Base-by-base conservation (phyloP, 2,329 filamentous ascomycete genomes). In the Stemphylium beticola region DNA sequence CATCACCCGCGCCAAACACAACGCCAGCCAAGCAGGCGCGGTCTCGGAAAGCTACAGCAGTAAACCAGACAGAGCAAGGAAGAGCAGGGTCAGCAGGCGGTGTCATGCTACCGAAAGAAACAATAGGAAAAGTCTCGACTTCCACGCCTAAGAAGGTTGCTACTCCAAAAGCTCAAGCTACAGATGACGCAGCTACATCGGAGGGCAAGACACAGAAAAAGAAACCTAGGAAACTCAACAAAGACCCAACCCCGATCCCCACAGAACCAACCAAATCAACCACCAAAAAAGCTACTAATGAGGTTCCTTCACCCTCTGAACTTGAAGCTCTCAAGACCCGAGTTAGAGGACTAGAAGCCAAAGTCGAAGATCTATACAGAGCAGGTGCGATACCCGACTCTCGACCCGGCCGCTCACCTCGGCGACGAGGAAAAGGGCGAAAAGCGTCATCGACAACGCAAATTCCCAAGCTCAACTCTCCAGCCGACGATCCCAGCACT, bases 291-390 rank as follows among this genome's bases (percentile, higher is more conserved):
- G 2, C 32, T 9, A 0, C 49, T 17, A 15, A 55, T 4, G 53
- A 62, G 20, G 42, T 55, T 4, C 56, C 66, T 24, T 61, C 64
- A 3, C 43, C 53, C 17, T 52, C 53, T 29, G 73, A 75, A 37
- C 62, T 75, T 14, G 71, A 74, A 60, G 72, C 72, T 2, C 61
- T 75, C 1, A 74, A 75, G 34, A 67, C 65, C 1, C 69, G 73
- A 22, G 70, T 75, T 10, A 60, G 67, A 26, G 71, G 69, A 15
- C 63, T 75, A 11, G 73, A 75, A 57, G 67, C 72, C 8, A 74
- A 74, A 45, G 72, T 75, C 5, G 73, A 75, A 48, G 67, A 73
- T 12, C 61, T 75, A 1, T 74, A 74, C 48, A 65, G 60, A 49
- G n/a, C 50, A 22, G 45, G 40, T 20, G 36, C 45, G 6, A 39